Evolutionary conservation across 2,329 filamentous ascomycete species (phyloP).

Genomic region (Tolypocladium album): DNA sequence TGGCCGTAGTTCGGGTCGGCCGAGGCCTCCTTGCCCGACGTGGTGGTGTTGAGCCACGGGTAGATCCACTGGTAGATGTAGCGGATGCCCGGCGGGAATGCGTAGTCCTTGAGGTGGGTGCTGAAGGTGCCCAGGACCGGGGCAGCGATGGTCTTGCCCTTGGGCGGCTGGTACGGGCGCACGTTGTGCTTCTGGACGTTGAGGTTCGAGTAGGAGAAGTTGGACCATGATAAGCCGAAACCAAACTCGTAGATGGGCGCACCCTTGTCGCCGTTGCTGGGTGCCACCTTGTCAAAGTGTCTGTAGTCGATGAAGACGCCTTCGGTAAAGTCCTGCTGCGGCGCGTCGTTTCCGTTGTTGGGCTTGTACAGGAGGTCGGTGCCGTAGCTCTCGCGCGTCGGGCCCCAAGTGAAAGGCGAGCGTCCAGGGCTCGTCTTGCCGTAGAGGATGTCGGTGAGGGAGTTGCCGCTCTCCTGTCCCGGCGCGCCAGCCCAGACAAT

Average conservation of each 20-base stretch:
- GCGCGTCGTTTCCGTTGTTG: conserved; percentile 55
- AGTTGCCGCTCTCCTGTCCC: conserved; percentile 74
- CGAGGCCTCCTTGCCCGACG: conserved; percentile 43
- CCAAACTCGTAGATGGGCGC: conserved; percentile 74
- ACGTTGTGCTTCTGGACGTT: conserved; percentile 39
- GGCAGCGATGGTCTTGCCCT: conserved; percentile 51
- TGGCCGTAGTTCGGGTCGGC: conserved; percentile 49
- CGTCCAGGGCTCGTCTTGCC: conserved; percentile 71
- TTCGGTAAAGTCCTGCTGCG: conserved; percentile 65
- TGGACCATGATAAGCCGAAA: conserved; percentile 71
- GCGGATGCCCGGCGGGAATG: conserved; percentile 51
- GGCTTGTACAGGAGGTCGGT: conserved; percentile 55
- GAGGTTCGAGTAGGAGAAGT: conserved; percentile 64
- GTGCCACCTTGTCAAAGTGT: conserved; percentile 53
- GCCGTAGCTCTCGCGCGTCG: conserved; percentile 56
- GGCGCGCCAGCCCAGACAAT: conserved; percentile 76
- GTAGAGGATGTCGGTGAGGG: conserved; percentile 74
- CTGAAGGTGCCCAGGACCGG: conserved; percentile 55
- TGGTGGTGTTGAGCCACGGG: conserved; percentile 59
- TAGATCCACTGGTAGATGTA: conserved; percentile 51
- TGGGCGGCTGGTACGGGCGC: conserved; percentile 45
- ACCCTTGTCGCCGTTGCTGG: conserved; percentile 16
- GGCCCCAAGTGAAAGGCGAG: conserved; percentile 71
- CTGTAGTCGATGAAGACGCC: conserved; percentile 66
- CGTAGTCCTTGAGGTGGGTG: conserved; percentile 52